Evolutionary conservation across 306 rosid species (phyloP), one percentile per base, ranked within the genome.

Genomic region (Fragaria vesca): DNA sequence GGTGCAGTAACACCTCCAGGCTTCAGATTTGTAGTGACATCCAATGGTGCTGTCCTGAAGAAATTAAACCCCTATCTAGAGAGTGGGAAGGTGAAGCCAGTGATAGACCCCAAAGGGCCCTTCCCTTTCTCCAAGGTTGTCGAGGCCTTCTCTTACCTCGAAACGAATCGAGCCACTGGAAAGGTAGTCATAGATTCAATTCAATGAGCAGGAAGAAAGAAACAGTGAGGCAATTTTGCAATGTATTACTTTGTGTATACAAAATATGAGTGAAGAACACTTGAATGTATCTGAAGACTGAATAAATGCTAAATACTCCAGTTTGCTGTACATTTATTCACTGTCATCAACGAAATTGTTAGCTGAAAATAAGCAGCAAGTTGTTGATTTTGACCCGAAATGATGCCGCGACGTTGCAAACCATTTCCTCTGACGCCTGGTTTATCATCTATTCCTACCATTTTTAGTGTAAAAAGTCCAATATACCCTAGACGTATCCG

Each of bases 1-100:
- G 99, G 99, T 4, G 97, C 96, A 0, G 90, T 95, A 50, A 93
- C 96, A 18, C 90, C 97, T 34, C 97, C 99, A 43, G 99, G 97
- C 6, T 95, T 95, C 90, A 91, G 99, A 88, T 95, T 92, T 78
- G 97, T 95, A 5, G 97, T 95, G 5, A 91, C 97, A 42, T 92
- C 98, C 10, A 83, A 95, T 65, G 98, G 98, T 63, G 93, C 74
- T 5, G 96, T 91, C 77, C 67, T 95, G 51, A 92, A 81, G 89
- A 92, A 95, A 77, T 83, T 95, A 46, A 95, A 91, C 78, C 97
- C 98, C 12, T 95, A 83, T 60, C 77, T 95, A 47, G 97, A 92
- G 71, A 89, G 94, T 78, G 99, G 97, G 26, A 87, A 95, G 73
- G 97, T 95, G 86, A 93, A 95, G 91, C 78, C 99, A 63, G 78